phyloP scores from a whole-genome alignment of 495 filamentous ascomycete species.

The Aspergillus hancockii region DNA sequence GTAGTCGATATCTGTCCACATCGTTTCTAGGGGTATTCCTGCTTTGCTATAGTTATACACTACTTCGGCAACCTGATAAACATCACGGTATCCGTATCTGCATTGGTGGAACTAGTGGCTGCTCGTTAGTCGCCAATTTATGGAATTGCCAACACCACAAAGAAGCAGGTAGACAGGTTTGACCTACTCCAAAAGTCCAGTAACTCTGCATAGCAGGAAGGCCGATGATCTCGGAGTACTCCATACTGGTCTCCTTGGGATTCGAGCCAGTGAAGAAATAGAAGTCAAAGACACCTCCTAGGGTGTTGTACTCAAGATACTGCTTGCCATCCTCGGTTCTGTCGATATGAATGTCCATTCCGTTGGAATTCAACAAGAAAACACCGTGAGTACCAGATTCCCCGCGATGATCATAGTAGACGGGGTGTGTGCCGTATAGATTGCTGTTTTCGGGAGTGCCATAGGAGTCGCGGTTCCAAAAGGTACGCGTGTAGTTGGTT shows the following conservation, averaged over 20 bases:
- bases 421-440: slow-evolving; percentile 79
- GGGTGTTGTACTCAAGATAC: slow-evolving; percentile 81
- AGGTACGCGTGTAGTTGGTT: slow-evolving; percentile 72
- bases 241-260: slow-evolving; percentile 68
- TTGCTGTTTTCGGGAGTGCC: slow-evolving; percentile 67
- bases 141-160: background rate
- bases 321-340: slow-evolving; percentile 60
- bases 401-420: slow-evolving; percentile 80
- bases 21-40: slow-evolving; percentile 78
- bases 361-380: slow-evolving; percentile 79
- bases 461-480: slow-evolving; percentile 80
- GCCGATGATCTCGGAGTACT: slow-evolving; percentile 73
- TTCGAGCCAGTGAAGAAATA: slow-evolving; percentile 79
- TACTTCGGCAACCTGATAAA: slow-evolving; percentile 75
- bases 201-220: slow-evolving; percentile 79
- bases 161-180: background rate
- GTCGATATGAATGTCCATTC: slow-evolving; percentile 86
- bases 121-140: slow-evolving; percentile 5
- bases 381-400: slow-evolving; percentile 73
- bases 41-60: slow-evolving; percentile 78
- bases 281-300: slow-evolving; percentile 81
- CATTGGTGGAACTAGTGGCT: slow-evolving; percentile 68
- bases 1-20: slow-evolving; percentile 90
- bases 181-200: slow-evolving; percentile 69
- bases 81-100: slow-evolving; percentile 77